phyloP scores from a whole-genome alignment of 768 basidiomycete species.

The Serendipita vermifera region DNA sequence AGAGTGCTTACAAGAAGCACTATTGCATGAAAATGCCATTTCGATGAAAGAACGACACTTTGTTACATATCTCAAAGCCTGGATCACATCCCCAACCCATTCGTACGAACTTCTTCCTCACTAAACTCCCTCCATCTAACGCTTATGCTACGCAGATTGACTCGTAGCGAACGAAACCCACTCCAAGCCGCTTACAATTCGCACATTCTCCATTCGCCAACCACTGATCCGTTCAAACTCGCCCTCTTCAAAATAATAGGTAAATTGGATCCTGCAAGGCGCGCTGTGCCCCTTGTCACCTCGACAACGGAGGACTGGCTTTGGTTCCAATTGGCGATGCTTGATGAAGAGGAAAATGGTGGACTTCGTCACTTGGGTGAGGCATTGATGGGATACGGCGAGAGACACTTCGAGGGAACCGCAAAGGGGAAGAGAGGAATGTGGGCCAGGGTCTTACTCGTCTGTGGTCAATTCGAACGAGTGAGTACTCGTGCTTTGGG shows the following conservation, averaged over 20 bases:
- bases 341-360: slow-evolving; percentile 71
- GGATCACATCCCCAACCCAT: slow-evolving; percentile 69
- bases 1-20: slow-evolving; percentile 70
- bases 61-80: slow-evolving; percentile 65
- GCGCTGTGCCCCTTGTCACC: slow-evolving; percentile 73
- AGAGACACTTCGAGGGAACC: slow-evolving; percentile 67
- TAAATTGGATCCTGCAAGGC: slow-evolving; percentile 67
- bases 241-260: slow-evolving; percentile 94
- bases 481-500: slow-evolving; percentile 30
- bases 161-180: slow-evolving; percentile 65
- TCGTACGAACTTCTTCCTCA: slow-evolving; percentile 34
- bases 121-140: neutral
- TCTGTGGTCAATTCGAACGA: slow-evolving; percentile 90
- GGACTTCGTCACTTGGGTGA: slow-evolving; percentile 65
- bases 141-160: slow-evolving; percentile 33
- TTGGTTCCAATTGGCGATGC: slow-evolving; percentile 92
- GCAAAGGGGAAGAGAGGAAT: slow-evolving; percentile 41
- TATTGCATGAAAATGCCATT: slow-evolving; percentile 53
- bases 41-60: slow-evolving; percentile 74
- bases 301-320: slow-evolving; percentile 95
- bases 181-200: slow-evolving; percentile 70
- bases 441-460: slow-evolving; percentile 74
- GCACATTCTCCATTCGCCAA: slow-evolving; percentile 78
- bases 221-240: slow-evolving; percentile 89
- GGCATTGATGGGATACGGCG: slow-evolving; percentile 61